Percentiles rank a stretch among this genome's conserved stretches.
Conservation (phyloP, 305 asterid genomes). For the Fraxinus greggii region DNA sequence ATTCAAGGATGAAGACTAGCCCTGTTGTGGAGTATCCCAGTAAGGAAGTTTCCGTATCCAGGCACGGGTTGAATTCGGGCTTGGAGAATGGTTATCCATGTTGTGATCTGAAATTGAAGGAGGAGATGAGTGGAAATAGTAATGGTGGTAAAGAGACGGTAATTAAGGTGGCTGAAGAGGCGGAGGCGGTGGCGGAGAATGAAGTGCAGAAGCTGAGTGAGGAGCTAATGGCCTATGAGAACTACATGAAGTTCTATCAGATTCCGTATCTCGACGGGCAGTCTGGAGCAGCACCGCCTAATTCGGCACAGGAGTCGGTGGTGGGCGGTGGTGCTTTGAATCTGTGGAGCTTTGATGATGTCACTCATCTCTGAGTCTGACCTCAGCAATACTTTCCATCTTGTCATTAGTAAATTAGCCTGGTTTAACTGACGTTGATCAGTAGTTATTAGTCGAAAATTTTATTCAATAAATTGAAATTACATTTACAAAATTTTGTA, state of each 20-base stretch:
- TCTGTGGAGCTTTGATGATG: conserved; percentile 72
- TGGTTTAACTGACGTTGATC: too few species aligned
- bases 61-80: background rate
- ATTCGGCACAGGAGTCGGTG: conserved; percentile 39
- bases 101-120: conserved; percentile 7
- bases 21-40: background rate
- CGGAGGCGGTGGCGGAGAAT: conserved; percentile 12
- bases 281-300: conserved; percentile 36
- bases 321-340: conserved; percentile 16
- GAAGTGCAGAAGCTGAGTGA: conserved; percentile 63
- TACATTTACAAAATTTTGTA: too few species aligned
- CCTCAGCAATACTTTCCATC: too few species aligned
- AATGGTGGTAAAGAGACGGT: background rate
- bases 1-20: background rate
- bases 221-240: conserved; percentile 74
- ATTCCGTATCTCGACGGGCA: conserved; percentile 82
- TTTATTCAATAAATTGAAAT: too few species aligned
- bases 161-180: background rate
- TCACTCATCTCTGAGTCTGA: background rate
- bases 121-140: conserved; percentile 13
- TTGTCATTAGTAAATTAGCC: too few species aligned
- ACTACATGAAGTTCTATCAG: conserved; percentile 71
- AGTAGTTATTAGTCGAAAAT: too few species aligned
- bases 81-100: background rate
- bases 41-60: background rate